Evolutionary conservation across 768 basidiomycete species (phyloP).

Genomic region (Hygrocybe coccinea): DNA sequence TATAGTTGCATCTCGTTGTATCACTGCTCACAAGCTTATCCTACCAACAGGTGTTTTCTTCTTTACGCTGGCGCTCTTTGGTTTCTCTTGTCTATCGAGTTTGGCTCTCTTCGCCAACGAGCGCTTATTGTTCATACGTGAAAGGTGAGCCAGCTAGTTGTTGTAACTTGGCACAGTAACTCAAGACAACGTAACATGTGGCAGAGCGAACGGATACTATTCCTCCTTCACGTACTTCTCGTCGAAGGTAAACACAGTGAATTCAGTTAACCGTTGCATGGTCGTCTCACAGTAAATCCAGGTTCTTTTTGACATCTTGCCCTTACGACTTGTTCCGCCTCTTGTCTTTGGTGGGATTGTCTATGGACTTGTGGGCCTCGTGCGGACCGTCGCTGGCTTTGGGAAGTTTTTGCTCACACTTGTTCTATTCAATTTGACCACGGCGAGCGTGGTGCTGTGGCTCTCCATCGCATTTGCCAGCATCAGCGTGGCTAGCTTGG

Average conservation of each 20-base stretch:
- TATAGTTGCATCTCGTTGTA: slow-evolving; percentile 23
- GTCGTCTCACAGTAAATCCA: slow-evolving; percentile 21
- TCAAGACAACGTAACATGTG: not conserved
- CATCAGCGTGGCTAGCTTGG: slow-evolving; percentile 82
- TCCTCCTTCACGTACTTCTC: slow-evolving; percentile 94
- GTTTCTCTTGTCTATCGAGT: slow-evolving; percentile 94
- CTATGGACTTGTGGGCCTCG: slow-evolving; percentile 91
- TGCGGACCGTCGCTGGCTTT: slow-evolving; percentile 82
- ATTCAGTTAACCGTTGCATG: not conserved
- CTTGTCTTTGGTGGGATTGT: slow-evolving; percentile 94
- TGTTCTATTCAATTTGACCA: slow-evolving; percentile 94
- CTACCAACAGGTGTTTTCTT: slow-evolving; percentile 75
- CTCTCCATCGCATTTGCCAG: slow-evolving; percentile 86
- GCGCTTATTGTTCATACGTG: slow-evolving; percentile 95
- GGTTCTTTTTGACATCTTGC: slow-evolving; percentile 95
- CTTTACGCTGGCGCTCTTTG: slow-evolving; percentile 94
- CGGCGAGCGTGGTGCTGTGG: slow-evolving; percentile 86
- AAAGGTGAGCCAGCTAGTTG: slow-evolving; percentile 53
- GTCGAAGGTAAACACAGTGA: slow-evolving; percentile 60
- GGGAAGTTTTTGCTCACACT: slow-evolving; percentile 98
- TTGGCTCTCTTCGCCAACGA: slow-evolving; percentile 93
- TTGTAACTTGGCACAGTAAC: not conserved
- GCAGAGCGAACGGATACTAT: slow-evolving; percentile 96
- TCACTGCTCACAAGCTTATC: not conserved
- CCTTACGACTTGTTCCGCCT: slow-evolving; percentile 89